Evolutionary conservation across 192 early-diverging fungal species (phyloP).

Genomic region (Coemansia sp.): DNA sequence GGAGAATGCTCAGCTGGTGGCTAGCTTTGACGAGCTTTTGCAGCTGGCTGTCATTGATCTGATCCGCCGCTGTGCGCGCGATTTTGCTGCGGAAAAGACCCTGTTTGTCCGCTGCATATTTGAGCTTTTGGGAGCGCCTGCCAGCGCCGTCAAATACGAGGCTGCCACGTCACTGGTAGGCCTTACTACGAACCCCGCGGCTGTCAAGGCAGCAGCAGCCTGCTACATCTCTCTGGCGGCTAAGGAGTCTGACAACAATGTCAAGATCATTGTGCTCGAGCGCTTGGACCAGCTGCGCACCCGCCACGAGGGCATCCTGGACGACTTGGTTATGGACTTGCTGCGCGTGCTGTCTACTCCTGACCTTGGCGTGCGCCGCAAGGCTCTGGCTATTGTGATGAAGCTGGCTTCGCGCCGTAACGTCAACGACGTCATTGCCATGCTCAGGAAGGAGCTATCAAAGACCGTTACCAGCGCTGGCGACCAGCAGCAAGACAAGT

Average conservation of each 20-base stretch:
- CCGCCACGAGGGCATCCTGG: constrained; percentile 87
- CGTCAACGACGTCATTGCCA: constrained; percentile 87
- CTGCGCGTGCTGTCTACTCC: constrained; percentile 88
- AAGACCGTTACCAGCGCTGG: constrained; percentile 84
- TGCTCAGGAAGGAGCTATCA: constrained; percentile 95
- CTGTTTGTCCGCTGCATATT: constrained; percentile 93
- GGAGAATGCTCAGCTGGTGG: constrained; percentile 72
- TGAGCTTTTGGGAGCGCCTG: constrained; percentile 77
- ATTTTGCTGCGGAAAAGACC: constrained; percentile 83
- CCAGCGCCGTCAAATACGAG: constrained; percentile 96
- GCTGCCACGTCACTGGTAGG: constrained; percentile 92
- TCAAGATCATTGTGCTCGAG: constrained; percentile 96
- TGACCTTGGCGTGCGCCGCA: constrained; percentile 93
- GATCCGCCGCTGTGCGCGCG: constrained; percentile 89
- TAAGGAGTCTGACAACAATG: constrained; percentile 97
- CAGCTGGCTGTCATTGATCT: constrained; percentile 95
- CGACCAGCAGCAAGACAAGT: constrained; percentile 64
- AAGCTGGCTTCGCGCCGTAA: constrained; percentile 91
- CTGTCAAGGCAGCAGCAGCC: constrained; percentile 90
- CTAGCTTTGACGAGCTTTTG: constrained; percentile 86
- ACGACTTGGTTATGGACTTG: constrained; percentile 97
- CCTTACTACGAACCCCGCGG: constrained; percentile 85
- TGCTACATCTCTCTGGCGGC: constrained; percentile 91
- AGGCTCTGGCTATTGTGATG: constrained; percentile 85
- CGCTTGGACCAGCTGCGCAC: constrained; percentile 83